A percentile compares a stretch with the other conserved stretches of the same genome.
These are phyloP conservation scores for Quillaja saponaria DNA, from an alignment of 306 rosid species.

Conservation along the genomic window DNA sequence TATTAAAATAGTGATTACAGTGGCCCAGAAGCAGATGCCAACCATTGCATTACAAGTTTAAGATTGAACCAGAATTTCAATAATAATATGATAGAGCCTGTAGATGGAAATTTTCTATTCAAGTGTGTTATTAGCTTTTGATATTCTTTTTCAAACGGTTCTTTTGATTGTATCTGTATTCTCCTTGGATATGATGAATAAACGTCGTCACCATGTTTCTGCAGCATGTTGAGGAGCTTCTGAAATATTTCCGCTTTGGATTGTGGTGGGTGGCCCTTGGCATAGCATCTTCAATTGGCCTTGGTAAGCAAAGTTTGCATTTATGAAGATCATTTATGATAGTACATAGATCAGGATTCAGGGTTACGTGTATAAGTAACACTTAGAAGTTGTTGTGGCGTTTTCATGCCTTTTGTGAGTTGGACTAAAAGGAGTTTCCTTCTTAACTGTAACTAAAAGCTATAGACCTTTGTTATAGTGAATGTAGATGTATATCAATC, in stretches of 20 bases:
- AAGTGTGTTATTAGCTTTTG: neutral
- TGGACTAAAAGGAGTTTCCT: slow-evolving; percentile 24
- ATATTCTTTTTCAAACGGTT: slow-evolving; percentile 4
- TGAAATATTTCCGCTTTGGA: slow-evolving; percentile 69
- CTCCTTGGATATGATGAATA: slow-evolving; percentile 18
- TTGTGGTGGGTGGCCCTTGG: slow-evolving; percentile 98
- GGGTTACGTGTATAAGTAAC: slow-evolving; percentile 26
- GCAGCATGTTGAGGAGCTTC: slow-evolving; percentile 86
- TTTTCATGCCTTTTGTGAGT: slow-evolving; percentile 20
- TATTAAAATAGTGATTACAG: neutral
- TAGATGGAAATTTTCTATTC: neutral
- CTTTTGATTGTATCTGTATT: slow-evolving; percentile 10
- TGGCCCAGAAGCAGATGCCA: neutral
- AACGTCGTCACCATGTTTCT: slow-evolving; percentile 18
- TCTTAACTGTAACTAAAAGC: no score
- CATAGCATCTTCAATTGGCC: slow-evolving; percentile 96
- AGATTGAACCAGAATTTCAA: neutral
- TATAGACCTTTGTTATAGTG: no score
- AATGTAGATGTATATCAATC: no score
- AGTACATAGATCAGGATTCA: slow-evolving; percentile 18
- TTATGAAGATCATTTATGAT: slow-evolving; percentile 9
- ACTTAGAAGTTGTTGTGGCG: slow-evolving; percentile 10
- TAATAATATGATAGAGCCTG: neutral
- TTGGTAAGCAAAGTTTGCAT: slow-evolving; percentile 59
- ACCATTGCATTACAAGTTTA: neutral